A percentile compares a stretch with the other conserved stretches of the same genome.
Conservation (phyloP, 768 basidiomycete species). For the Phylloporus arenicola region DNA sequence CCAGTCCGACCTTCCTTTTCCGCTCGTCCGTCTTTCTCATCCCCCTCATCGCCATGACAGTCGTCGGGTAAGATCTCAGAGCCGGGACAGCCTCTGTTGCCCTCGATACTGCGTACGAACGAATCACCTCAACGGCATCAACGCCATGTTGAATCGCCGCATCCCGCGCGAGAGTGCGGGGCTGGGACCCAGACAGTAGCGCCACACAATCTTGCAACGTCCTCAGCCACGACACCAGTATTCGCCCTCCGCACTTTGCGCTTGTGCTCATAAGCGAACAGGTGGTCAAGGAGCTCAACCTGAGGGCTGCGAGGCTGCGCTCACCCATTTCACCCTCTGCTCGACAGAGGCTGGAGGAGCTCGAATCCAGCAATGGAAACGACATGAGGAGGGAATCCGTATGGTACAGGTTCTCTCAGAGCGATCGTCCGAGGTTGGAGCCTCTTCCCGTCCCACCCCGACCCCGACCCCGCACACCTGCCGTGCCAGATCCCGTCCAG, state of each 20-base stretch:
- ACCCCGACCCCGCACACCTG: slow-evolving; percentile 26
- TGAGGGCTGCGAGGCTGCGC: slow-evolving; percentile 25
- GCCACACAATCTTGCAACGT: slow-evolving; percentile 8
- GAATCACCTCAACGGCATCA: slow-evolving; percentile 47
- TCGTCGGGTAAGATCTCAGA: too few relatives aligned
- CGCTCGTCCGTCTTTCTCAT: too few relatives aligned
- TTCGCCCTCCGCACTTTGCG: slow-evolving; percentile 29
- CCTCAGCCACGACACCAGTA: slow-evolving; percentile 15
- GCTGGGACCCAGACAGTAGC: slow-evolving; percentile 6
- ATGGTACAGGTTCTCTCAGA: slow-evolving; percentile 20
- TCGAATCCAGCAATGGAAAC: slow-evolving; percentile 17
- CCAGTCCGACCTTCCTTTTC: too few relatives aligned
- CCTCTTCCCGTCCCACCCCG: slow-evolving; percentile 7
- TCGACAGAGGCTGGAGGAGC: slow-evolving; percentile 31
- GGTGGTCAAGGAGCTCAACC: slow-evolving; percentile 24
- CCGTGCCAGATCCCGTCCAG: slow-evolving; percentile 26
- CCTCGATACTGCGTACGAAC: slow-evolving; percentile 49
- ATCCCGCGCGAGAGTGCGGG: slow-evolving; percentile 33
- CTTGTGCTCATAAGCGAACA: slow-evolving; percentile 28
- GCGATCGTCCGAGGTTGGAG: slow-evolving; percentile 11
- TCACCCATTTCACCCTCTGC: slow-evolving; percentile 26
- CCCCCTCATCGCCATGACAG: too few relatives aligned
- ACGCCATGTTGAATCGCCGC: slow-evolving; percentile 35
- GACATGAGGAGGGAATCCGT: slow-evolving; percentile 11
- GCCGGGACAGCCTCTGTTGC: slow-evolving; percentile 44